phyloP scores from a whole-genome alignment of 1,284 basidiomycete genomes.

The Marasmius oreades region DNA sequence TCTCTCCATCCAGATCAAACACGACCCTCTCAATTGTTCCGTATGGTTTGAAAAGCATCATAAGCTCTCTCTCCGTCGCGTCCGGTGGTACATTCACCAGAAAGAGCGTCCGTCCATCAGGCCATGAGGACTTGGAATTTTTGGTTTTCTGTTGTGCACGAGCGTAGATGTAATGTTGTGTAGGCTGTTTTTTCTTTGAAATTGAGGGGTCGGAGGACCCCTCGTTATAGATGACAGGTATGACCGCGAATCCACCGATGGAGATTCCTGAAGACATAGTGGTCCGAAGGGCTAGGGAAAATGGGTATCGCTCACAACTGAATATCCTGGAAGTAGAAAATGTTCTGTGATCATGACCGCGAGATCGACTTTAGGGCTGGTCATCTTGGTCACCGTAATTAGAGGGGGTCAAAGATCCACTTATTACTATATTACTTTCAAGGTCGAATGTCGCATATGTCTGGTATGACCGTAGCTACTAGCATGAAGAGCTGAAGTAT shows the following conservation, averaged over 20 bases:
- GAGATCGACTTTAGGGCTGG: background rate
- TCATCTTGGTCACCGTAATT: background rate
- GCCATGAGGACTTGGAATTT: slow-evolving; percentile 38
- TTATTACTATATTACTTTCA: background rate
- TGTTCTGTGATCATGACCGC: background rate
- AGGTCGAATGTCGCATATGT: too few species aligned
- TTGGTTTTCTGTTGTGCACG: slow-evolving; percentile 51
- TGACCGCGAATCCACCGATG: slow-evolving; percentile 53
- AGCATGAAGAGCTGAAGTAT: too few species aligned
- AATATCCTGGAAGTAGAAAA: background rate
- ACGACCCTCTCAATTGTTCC: slow-evolving; percentile 76
- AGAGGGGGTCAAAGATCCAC: background rate
- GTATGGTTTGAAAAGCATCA: slow-evolving; percentile 66
- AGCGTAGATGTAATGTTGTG: slow-evolving; percentile 61
- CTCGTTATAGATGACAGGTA: slow-evolving; percentile 54
- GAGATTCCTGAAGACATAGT: slow-evolving; percentile 25
- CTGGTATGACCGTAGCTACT: too few species aligned
- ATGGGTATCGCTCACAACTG: background rate
- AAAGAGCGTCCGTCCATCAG: slow-evolving; percentile 76
- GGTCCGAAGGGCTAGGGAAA: too few species aligned
- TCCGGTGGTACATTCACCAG: slow-evolving; percentile 85
- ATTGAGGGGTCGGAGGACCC: slow-evolving; percentile 24
- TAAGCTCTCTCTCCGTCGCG: slow-evolving; percentile 74
- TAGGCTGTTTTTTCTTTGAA: background rate
- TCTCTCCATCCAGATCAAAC: slow-evolving; percentile 47